Evolutionary conservation across 306 rosid genomes (phyloP), one percentile per base, ranked within the genome.

Genomic region (Rosa lucieae): DNA sequence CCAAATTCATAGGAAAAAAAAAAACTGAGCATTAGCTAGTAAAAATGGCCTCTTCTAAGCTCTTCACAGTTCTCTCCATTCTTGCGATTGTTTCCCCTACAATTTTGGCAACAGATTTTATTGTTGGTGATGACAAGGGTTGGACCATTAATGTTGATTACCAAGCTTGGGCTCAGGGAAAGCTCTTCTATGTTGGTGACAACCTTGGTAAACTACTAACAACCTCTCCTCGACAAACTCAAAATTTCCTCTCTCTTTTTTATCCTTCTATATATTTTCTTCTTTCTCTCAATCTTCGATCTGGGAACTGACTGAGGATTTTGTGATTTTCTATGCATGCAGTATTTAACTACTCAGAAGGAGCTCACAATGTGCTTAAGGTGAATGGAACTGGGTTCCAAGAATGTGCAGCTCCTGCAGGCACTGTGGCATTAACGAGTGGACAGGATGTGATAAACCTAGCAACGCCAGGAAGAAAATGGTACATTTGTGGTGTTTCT

Each of bases 401-500:
- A 80, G 26, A 42, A 13, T 85, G 88, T 55, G 43, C 10, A 6
- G 76, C 82, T 17, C 84, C 82, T 8, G 49, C 29, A 15, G 52
- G 68, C 6, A 26, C 67, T 4, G 39, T 3, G 68, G 69, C 84
- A 0, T 43, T 87, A 5, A 65, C 78, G 18, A 78, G 73, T 26
- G 84, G 90, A 47, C 51, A 72, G 4, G 87, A 85, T 70, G 79
- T 72, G 0, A 78, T 83, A n/a, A 35, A 35, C 29, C 78, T 87
- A 11, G 32, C 68, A 63, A 42, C 82, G 10, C 20, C 85, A 0
- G 90, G 85, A 18, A 82, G 39, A 5, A 87, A 82, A 78, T 85
- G 90, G 87, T 82, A 80, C 78, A 75, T 87, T 1, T 85, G 90
- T 3, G 84, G 84, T 11, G 55, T 82, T 32, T 29, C 72, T 18